Percentiles rank a stretch among this genome's conserved stretches.
phyloP scores from a whole-genome alignment of 768 basidiomycete genomes.

The Sporobolomyces phaffii region DNA sequence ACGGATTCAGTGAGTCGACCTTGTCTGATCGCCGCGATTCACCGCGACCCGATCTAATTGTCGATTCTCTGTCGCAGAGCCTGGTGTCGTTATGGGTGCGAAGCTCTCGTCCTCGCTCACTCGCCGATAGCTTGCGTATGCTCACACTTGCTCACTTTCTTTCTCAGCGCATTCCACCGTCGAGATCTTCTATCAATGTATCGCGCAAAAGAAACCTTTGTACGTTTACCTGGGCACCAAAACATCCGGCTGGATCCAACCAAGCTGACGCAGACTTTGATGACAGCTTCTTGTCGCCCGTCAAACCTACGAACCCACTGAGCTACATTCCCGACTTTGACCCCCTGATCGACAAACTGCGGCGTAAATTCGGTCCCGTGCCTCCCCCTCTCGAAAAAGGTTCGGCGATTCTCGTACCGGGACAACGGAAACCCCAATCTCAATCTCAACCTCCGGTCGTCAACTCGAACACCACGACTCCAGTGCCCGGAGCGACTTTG shows the following conservation, averaged over 20 bases:
- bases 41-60: neutral
- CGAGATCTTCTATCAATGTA: constrained; percentile 23
- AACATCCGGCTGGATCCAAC: too few relatives aligned
- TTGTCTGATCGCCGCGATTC: neutral
- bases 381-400: constrained; percentile 1
- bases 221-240: neutral
- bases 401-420: constrained; percentile 22
- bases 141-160: too few relatives aligned
- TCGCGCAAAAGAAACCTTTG: constrained; percentile 11
- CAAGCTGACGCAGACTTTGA: too few relatives aligned
- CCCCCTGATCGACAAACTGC: constrained; percentile 13
- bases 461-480: too few relatives aligned
- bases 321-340: constrained; percentile 19
- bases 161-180: constrained; percentile 15
- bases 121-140: too few relatives aligned
- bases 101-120: too few relatives aligned
- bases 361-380: neutral
- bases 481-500: neutral
- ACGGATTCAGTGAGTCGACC: constrained; percentile 25
- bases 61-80: neutral
- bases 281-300: constrained; percentile 24
- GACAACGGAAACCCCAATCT: constrained; percentile 4
- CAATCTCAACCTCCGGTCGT: neutral
- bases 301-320: constrained; percentile 17
- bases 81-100: constrained; percentile 34